Evolutionary conservation across 2,329 filamentous ascomycete genomes (phyloP), one percentile per base, ranked within the genome.

Genomic region (Pseudogymnoascus sp.): DNA sequence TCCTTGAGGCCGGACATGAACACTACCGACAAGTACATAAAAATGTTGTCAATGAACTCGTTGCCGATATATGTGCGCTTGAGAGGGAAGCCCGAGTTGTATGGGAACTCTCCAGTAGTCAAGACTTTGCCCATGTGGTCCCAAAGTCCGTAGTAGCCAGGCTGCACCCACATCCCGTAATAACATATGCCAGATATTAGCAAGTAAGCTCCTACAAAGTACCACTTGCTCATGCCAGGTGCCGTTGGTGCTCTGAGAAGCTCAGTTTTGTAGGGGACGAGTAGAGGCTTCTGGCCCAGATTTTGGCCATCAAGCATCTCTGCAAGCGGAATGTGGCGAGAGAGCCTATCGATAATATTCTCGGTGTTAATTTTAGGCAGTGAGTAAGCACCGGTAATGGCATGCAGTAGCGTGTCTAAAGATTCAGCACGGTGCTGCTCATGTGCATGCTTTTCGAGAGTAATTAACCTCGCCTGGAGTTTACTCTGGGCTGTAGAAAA

Each of bases 281-380:
- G 39, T 21, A 41, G 15, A n/a, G 9, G 5, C 39, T 21, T 24
- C n/a, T 21, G 15, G 33, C 57, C 11, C 31, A 40, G 37, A 15
- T 59, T 40, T 37, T 13, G 57, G 10, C 6, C 60, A 59, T 61
- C 60, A 11, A 65, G 58, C 61, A 60, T 64, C 39, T 64, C 58
- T 7, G 61, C 64, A 10, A 63, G 63, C 15, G 61, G 61, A 40
- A 64, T 63, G 33, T 61, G 58, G 26, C 39, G 63, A 11, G 63
- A 63, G 33, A 64, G 47, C 26, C 59, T 62, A 40, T 63, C 59
- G 36, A 50, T 59, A 21, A 64, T 40, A 39, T 59, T 59, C 29
- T 64, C 61, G 4, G 31, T 58, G 50, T 50, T 50, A 4, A 24
- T 64, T n/a, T 7, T n/a, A 11, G 57, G 33, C 57, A 47, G 11